Base-by-base conservation (phyloP, 352 stramenopile genomes). In the Albugo laibachii region DNA sequence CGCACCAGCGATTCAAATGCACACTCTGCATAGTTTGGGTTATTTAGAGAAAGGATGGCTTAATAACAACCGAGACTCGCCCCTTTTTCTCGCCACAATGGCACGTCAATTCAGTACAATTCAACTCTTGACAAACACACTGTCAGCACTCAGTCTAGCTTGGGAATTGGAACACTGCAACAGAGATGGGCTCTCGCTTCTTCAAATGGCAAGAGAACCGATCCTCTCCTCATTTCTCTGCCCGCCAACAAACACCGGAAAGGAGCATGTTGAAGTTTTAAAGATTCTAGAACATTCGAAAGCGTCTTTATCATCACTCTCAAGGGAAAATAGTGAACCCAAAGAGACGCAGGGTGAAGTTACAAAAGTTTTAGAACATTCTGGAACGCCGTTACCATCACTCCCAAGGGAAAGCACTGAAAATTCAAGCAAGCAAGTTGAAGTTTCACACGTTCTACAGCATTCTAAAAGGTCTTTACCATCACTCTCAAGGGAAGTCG, bases 161-260 rank as follows among this genome's bases (percentile, higher is more conserved):
- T 80, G 62, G 65, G 72, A 88, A 31, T 46, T 78, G 4, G 36
- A 54, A 21, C 67, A 78, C 54, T 65, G 69, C 42, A 85, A 80
- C 49, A 66, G 81, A 13, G 75, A 88, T 53, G 75, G 75, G n/a
- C 74, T 73, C 2, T 80, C 59, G 31, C 56, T 83, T 3, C 59
- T 76, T 15, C 68, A 83, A 46, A 55, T 83, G 19, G 61, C 62
- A 3, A 69, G 61, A 45, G 64, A 67, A 12, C n/a, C 40, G 0
- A 58, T 65, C 11, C 54, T 63, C 1, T 43, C 31, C 4, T 20
- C 56, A 20, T 61, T 88, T 0, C 41, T 0, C 5, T 49, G 8
- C 5, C 15, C 13, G 21, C 39, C 50, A 12, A 44, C 56, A 24
- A 49, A 56, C 12, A 47, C 21, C 27, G 46, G 54, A 5, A 35